Base-by-base conservation (phyloP, 768 basidiomycete genomes). In the Hortiboletus flavorubellus region DNA sequence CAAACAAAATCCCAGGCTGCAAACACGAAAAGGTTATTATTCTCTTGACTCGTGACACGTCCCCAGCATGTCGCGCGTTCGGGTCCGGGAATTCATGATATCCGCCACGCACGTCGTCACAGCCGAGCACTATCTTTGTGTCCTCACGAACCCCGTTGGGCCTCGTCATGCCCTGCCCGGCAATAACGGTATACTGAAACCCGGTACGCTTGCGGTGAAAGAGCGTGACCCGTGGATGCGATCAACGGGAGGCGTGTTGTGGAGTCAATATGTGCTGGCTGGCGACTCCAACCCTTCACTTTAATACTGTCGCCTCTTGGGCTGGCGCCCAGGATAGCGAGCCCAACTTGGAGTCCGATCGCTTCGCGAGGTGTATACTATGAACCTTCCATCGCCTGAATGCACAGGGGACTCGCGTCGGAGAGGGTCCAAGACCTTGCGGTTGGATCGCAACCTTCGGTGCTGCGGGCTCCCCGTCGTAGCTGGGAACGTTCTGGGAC, bases 31-130 rank as follows among this genome's bases (percentile, higher is more conserved):
- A 33, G 31, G 44, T 37, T 51, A 50, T 59, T 45, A 8, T n/a
- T 23, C 33, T 37, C 18, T 1, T 37, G 16, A 10, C 26, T 29
- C 35, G 43, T 54, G 38, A 55, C 33, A 21, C 14, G 21, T 21
- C 21, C 21, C 21, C 21, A 21, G n/a, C 31, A 16, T 12, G 37
- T 47, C 30, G 31, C 51, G 14, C 46, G 50, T 49, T 55, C 65
- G 65, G 65, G 37, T 53, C 49, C 65, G 63, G 66, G 56, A 49
- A 26, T 48, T 53, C 44, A 39, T 43, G 44, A 55, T 58, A 67
- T 0, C 64, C 65, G 64, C 47, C 14, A 43, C 18, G 26, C 40
- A 45, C 18, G 21, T 40, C 44, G 34, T 51, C 43, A 60, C 58
- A 60, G 49, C 50, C 58, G 23, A 38, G 45, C 5, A 31, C 43